Conservation (phyloP, 129 eudicot genomes). For the Flaveria brownii region DNA sequence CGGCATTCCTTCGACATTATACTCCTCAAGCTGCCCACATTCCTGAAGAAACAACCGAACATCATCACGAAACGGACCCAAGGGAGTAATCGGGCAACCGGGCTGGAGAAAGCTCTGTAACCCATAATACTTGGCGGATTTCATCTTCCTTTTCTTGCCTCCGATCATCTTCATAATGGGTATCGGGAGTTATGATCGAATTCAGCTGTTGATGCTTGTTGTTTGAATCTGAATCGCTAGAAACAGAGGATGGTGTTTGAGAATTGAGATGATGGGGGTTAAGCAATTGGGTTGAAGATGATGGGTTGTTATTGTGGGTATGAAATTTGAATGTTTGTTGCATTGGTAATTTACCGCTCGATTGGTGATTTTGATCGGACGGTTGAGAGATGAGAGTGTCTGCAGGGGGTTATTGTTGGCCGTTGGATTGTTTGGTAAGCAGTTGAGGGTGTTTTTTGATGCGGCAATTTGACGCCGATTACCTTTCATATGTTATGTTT, state of each 20-base stretch:
- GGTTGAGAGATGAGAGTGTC: slow-evolving; percentile 1
- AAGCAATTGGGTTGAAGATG: slow-evolving; percentile 2
- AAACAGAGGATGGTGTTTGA: neutral
- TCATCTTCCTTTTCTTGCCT: slow-evolving; percentile 41
- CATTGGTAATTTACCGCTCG: slow-evolving; percentile 22
- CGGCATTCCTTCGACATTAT: slow-evolving; percentile 63
- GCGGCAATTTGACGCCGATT: slow-evolving; percentile 22
- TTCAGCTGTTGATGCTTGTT: neutral
- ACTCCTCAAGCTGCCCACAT: slow-evolving; percentile 61
- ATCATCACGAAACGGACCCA: slow-evolving; percentile 73
- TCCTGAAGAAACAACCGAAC: slow-evolving; percentile 60
- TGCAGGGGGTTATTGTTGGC: slow-evolving; percentile 11
- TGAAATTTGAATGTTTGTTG: slow-evolving; percentile 37
- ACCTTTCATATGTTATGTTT: neutral
- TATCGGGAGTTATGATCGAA: slow-evolving; percentile 26
- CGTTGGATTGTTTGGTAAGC: slow-evolving; percentile 27
- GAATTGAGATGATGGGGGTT: neutral
- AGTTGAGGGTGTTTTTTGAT: slow-evolving; percentile 16
- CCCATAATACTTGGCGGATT: slow-evolving; percentile 45
- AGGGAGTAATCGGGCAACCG: slow-evolving; percentile 53
- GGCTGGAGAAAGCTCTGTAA: slow-evolving; percentile 66
- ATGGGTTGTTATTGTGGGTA: slow-evolving; percentile 27
- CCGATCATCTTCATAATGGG: slow-evolving; percentile 29
- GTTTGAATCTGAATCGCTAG: neutral
- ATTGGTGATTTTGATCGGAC: slow-evolving; percentile 15